phyloP scores from a whole-genome alignment of 176 grass and related monocot genomes.

The Musa schizocarpa region DNA sequence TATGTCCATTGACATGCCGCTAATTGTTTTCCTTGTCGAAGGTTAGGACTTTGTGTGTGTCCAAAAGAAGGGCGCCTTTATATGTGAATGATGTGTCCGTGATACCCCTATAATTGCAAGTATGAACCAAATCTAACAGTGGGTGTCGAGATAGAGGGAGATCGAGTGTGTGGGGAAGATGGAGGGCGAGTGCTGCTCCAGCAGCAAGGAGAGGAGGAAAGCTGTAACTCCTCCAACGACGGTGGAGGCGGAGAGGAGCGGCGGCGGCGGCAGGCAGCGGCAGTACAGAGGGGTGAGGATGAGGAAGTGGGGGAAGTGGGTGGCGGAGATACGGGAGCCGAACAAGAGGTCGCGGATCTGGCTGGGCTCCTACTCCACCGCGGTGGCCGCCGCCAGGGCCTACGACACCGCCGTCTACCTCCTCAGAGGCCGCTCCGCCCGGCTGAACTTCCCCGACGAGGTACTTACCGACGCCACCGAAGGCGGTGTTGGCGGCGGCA shows the following conservation, averaged over 20 bases:
- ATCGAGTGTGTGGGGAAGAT: constrained; percentile 1
- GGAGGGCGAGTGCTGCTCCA: neutral
- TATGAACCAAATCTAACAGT: neutral
- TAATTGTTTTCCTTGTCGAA: too few species aligned
- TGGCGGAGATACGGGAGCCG: constrained; percentile 91
- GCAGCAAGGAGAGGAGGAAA: too few species aligned
- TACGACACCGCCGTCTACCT: constrained; percentile 88
- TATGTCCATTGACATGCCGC: too few species aligned
- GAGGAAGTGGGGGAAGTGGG: constrained; percentile 99
- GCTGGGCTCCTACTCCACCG: constrained; percentile 70
- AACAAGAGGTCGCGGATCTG: constrained; percentile 89
- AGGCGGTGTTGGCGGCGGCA: neutral
- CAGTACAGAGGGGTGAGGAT: constrained; percentile 79
- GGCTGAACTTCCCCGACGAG: constrained; percentile 89
- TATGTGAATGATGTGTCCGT: too few species aligned
- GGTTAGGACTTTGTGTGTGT: too few species aligned
- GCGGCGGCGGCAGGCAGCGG: constrained; percentile 1
- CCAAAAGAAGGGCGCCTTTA: too few species aligned
- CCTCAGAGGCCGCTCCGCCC: constrained; percentile 55
- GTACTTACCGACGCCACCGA: constrained; percentile 25
- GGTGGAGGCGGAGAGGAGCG: neutral
- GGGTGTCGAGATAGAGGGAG: neutral
- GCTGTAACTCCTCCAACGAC: too few species aligned
- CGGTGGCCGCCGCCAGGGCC: constrained; percentile 68
- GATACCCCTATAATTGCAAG: neutral